Evolutionary conservation across 2,329 filamentous ascomycete genomes (phyloP).

Genomic region (Pseudogymnoascus sp.): DNA sequence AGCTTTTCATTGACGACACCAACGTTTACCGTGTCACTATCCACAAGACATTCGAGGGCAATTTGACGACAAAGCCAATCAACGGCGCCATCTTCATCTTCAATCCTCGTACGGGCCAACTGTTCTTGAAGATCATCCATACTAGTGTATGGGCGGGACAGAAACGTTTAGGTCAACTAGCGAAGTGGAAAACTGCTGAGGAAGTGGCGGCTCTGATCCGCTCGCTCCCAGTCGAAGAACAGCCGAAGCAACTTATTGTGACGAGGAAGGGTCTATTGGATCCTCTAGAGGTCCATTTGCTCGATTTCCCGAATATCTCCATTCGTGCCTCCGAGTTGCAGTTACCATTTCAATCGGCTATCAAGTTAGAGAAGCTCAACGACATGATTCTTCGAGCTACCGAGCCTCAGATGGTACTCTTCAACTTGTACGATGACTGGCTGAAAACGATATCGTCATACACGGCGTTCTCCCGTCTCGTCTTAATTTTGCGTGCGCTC

Average conservation of each 20-base stretch:
- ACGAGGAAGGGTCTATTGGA: conserved; percentile 95
- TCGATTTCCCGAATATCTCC: conserved; percentile 98
- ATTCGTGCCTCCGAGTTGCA: conserved; percentile 96
- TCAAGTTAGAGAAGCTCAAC: conserved; percentile 99
- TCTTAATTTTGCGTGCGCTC: conserved; percentile 85
- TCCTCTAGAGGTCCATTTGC: conserved; percentile 90
- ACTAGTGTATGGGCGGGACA: conserved; percentile 98
- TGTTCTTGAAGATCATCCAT: conserved; percentile 99
- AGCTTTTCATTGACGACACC: conserved; percentile 97
- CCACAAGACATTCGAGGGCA: conserved; percentile 98
- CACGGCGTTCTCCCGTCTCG: conserved; percentile 91
- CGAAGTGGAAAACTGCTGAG: conserved; percentile 99
- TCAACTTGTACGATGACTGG: conserved; percentile 99
- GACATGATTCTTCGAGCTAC: conserved; percentile 98
- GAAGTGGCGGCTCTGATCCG: conserved; percentile 97
- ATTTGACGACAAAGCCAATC: conserved; percentile 97
- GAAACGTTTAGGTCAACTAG: conserved; percentile 95
- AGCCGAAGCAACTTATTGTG: conserved; percentile 97
- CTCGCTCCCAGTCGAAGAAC: conserved; percentile 92
- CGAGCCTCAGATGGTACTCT: conserved; percentile 99
- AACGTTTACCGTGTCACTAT: conserved; percentile 99
- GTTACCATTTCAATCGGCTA: conserved; percentile 96
- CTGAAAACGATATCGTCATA: conserved; percentile 97
- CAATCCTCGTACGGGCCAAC: conserved; percentile 94
- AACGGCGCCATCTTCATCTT: conserved; percentile 99